Conservation (phyloP, 208 protist genomes). For the Leishmania guyanensis region DNA sequence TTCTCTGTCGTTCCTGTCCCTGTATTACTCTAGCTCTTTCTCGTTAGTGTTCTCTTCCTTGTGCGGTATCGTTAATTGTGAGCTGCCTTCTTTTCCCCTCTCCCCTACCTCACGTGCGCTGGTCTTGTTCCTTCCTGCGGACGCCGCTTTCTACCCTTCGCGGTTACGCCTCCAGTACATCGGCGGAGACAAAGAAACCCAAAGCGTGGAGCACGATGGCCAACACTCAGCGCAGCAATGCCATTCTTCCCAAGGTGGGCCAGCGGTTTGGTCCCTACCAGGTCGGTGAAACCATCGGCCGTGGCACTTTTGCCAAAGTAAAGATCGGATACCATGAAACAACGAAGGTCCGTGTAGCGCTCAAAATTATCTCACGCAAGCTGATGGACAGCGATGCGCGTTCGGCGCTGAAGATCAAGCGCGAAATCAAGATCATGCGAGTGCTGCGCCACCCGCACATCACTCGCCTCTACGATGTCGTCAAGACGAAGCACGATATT, state of each 20-base stretch:
- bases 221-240: conserved; percentile 9
- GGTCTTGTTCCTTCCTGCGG: neutral
- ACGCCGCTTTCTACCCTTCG: neutral
- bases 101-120: neutral
- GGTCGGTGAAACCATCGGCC: conserved; percentile 81
- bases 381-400: conserved; percentile 72
- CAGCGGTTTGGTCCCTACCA: conserved; percentile 88
- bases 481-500: conserved; percentile 96
- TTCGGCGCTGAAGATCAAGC: conserved; percentile 89
- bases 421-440: conserved; percentile 98
- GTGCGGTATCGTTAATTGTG: neutral
- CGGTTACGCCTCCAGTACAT: neutral
- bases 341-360: conserved; percentile 83
- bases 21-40: neutral
- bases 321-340: conserved; percentile 95
- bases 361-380: conserved; percentile 83
- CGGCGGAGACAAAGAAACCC: neutral
- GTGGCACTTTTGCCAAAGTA: conserved; percentile 85
- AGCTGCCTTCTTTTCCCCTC: neutral
- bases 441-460: conserved; percentile 98
- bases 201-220: conserved; percentile 17
- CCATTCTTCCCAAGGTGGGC: conserved; percentile 19
- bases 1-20: neutral
- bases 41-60: neutral
- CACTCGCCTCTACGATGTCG: conserved; percentile 97